Conservation (phyloP, 2,329 filamentous ascomycete genomes). For the Botrytis aclada region DNA sequence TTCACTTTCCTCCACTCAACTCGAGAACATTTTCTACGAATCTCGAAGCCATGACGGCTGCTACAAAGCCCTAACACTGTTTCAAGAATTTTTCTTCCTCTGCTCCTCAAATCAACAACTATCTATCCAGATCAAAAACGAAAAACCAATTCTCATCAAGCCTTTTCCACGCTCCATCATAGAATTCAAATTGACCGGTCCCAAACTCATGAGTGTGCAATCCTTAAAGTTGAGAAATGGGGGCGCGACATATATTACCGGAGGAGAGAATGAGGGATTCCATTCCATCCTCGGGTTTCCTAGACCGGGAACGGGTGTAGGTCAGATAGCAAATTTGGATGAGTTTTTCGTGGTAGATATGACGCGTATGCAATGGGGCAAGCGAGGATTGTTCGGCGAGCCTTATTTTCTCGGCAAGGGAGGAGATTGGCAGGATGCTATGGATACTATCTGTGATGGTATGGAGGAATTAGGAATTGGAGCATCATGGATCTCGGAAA, state of each 20-base stretch:
- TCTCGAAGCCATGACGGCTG: constrained; percentile 15
- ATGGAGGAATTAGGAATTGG: neutral
- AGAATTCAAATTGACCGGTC: neutral
- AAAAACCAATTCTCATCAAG: neutral
- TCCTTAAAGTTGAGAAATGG: neutral
- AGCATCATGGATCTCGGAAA: neutral
- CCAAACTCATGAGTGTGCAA: neutral
- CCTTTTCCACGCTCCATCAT: neutral
- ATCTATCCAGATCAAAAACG: constrained; percentile 2
- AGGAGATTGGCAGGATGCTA: neutral
- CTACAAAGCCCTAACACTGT: constrained; percentile 15
- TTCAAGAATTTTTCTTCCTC: constrained; percentile 9
- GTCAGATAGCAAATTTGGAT: neutral
- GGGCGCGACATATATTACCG: neutral
- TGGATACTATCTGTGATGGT: constrained; percentile 7
- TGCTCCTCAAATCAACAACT: constrained; percentile 14
- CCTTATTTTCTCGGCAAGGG: constrained; percentile 2
- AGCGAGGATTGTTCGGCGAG: neutral
- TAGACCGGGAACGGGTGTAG: neutral
- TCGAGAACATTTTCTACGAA: constrained; percentile 17
- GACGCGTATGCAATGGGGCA: constrained; percentile 13
- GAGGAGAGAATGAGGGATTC: neutral
- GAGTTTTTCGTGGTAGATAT: neutral
- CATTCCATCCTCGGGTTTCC: neutral
- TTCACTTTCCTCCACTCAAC: neutral